Evolutionary conservation across 306 rosid genomes (phyloP).

Genomic region (barrel medic (Medicago truncatula)): DNA sequence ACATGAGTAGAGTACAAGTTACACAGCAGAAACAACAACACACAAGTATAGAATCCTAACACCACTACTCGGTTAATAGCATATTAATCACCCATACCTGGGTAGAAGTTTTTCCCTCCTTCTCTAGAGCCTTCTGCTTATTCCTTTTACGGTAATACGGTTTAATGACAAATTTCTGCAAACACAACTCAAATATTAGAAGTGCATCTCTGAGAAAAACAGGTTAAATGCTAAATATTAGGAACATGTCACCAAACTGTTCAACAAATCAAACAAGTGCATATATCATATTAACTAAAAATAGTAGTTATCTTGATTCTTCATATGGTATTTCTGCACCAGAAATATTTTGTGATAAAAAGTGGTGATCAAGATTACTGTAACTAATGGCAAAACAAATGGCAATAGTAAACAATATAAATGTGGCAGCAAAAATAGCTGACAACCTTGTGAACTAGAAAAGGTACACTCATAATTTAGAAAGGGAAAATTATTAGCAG

Average conservation of each 20-base stretch:
- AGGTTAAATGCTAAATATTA: constrained; percentile 1
- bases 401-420: constrained; percentile 1
- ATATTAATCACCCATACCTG: constrained; percentile 61
- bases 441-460: not conserved
- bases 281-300: constrained; percentile 16
- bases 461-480: constrained; percentile 7
- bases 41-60: constrained; percentile 19
- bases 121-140: constrained; percentile 80
- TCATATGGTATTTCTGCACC: constrained; percentile 17
- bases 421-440: constrained; percentile 12
- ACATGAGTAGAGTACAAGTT: constrained; percentile 22
- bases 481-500: not conserved
- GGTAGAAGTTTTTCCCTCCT: constrained; percentile 65
- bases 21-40: constrained; percentile 27
- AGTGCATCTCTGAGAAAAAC: not conserved
- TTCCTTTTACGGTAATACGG: constrained; percentile 82
- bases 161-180: constrained; percentile 78
- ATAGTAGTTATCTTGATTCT: constrained; percentile 29
- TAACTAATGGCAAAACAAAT: not conserved
- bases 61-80: constrained; percentile 2
- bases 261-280: constrained; percentile 30
- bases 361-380: not conserved
- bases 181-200: constrained; percentile 35
- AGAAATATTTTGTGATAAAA: constrained; percentile 24
- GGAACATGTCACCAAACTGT: constrained; percentile 6